phyloP scores from a whole-genome alignment of 306 rosid genomes.

The Inga oerstediana region DNA sequence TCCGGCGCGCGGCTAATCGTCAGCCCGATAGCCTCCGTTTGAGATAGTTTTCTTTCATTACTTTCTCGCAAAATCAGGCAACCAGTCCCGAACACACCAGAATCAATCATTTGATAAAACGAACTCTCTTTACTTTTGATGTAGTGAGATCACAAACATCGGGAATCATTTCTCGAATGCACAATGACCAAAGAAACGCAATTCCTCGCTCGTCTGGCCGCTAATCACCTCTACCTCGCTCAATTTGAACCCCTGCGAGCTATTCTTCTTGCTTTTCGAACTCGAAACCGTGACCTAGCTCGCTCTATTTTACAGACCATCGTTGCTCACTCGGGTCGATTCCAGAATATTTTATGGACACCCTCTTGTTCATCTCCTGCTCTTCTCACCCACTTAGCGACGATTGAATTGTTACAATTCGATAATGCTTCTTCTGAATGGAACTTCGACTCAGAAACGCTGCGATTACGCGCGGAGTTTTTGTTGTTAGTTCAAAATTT shows the following conservation, averaged over 20 bases:
- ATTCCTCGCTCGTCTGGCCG: constrained; percentile 81
- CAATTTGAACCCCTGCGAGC: constrained; percentile 93
- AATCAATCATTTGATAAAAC: background rate
- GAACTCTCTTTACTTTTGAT: constrained; percentile 5
- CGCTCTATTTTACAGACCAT: constrained; percentile 76
- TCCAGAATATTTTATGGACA: constrained; percentile 71
- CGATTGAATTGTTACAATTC: constrained; percentile 73
- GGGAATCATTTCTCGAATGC: background rate
- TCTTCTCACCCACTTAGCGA: constrained; percentile 69
- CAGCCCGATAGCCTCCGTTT: background rate
- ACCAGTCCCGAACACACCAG: background rate
- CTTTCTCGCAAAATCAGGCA: background rate
- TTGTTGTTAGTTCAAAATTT: constrained; percentile 68
- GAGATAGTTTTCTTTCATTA: too few relatives aligned
- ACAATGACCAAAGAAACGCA: constrained; percentile 74
- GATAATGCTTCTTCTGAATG: constrained; percentile 71
- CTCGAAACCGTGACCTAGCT: constrained; percentile 74
- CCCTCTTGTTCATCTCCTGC: constrained; percentile 80
- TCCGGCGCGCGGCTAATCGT: background rate
- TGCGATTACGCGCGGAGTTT: constrained; percentile 84
- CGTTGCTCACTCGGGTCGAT: constrained; percentile 78
- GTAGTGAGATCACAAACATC: constrained; percentile 33
- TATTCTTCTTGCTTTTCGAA: constrained; percentile 67
- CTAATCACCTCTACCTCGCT: constrained; percentile 82
- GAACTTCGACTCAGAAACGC: constrained; percentile 70